Evolutionary conservation across 1,139 yeast genomes (phyloP).

Genomic region (Lipomyces yarrowii): DNA sequence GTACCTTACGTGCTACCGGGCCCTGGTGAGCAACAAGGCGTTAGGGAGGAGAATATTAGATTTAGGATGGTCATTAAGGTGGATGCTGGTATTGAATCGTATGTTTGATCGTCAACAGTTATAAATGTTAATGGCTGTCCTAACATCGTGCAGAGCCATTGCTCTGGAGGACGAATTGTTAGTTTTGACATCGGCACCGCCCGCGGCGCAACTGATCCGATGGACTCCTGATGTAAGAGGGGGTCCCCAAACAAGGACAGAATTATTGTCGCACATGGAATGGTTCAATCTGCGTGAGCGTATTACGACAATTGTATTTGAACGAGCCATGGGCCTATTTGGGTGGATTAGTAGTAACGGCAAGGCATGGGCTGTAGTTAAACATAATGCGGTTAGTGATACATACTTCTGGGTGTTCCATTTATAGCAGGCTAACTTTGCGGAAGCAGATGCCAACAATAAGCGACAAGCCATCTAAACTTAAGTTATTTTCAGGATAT

Average conservation of each 20-base stretch:
- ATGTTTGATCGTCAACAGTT: background rate
- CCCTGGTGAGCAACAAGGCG: conserved; percentile 47
- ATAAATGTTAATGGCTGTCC: background rate
- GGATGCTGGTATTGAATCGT: conserved; percentile 40
- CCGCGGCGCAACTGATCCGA: conserved; percentile 40
- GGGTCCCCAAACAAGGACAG: conserved; percentile 32
- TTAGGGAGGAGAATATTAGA: conserved; percentile 42
- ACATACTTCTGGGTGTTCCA: background rate
- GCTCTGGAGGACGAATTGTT: conserved; percentile 41
- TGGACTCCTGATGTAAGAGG: conserved; percentile 35
- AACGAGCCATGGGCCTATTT: conserved; percentile 32
- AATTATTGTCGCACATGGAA: conserved; percentile 35
- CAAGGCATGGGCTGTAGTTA: conserved; percentile 24
- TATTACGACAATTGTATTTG: conserved; percentile 22
- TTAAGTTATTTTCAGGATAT: conserved; percentile 24
- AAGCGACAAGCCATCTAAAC: conserved; percentile 10
- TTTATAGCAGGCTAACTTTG: background rate
- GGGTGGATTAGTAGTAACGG: conserved; percentile 32
- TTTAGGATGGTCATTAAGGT: conserved; percentile 38
- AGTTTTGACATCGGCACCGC: conserved; percentile 40
- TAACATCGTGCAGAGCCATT: conserved; percentile 31
- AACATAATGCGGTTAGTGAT: conserved; percentile 1
- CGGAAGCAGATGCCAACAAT: conserved; percentile 29
- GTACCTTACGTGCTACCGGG: conserved; percentile 41
- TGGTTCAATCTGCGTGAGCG: conserved; percentile 36